These are phyloP conservation scores for Arthrobotrys sinensis DNA, from an alignment of 2,329 filamentous ascomycete species.

Conservation along the genomic window DNA sequence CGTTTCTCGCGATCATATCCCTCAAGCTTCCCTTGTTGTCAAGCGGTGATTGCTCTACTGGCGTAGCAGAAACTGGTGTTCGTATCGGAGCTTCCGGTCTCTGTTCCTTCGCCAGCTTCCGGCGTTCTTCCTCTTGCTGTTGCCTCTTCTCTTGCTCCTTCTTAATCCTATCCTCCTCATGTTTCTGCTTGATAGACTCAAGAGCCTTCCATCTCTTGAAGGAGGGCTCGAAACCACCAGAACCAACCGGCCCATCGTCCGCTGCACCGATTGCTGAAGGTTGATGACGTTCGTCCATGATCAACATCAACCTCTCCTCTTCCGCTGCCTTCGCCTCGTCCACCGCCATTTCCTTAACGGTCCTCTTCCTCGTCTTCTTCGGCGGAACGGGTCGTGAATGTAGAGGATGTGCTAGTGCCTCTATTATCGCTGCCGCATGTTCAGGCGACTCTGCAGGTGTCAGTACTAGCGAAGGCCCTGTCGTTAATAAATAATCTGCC, in stretches of 20 bases:
- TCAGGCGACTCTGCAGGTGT: conserved; percentile 80
- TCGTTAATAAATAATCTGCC: conserved; percentile 80
- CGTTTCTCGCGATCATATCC: conserved; percentile 56
- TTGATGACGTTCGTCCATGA: conserved; percentile 85
- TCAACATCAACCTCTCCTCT: conserved; percentile 91
- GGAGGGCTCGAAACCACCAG: conserved; percentile 82
- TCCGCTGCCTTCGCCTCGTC: conserved; percentile 93
- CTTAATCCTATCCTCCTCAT: conserved; percentile 76
- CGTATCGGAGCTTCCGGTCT: conserved; percentile 64
- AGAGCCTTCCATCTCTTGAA: conserved; percentile 95
- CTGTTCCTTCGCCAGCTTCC: conserved; percentile 61
- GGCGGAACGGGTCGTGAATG: conserved; percentile 83
- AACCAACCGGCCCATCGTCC: conserved; percentile 79
- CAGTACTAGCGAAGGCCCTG: conserved; percentile 81
- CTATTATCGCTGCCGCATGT: conserved; percentile 80
- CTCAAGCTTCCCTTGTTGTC: conserved; percentile 69
- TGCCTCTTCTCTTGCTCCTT: conserved; percentile 74
- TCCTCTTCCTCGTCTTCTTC: conserved; percentile 92
- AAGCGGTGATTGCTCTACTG: conserved; percentile 67
- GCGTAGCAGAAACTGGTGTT: conserved; percentile 70
- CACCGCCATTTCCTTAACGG: conserved; percentile 92
- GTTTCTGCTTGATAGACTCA: conserved; percentile 83
- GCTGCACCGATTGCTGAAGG: conserved; percentile 73
- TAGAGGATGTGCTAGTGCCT: conserved; percentile 81
- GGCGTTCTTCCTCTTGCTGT: conserved; percentile 63